These are phyloP conservation scores for Buxus sempervirens DNA, from an alignment of 164 flowering plant species.

Conservation along the genomic window DNA sequence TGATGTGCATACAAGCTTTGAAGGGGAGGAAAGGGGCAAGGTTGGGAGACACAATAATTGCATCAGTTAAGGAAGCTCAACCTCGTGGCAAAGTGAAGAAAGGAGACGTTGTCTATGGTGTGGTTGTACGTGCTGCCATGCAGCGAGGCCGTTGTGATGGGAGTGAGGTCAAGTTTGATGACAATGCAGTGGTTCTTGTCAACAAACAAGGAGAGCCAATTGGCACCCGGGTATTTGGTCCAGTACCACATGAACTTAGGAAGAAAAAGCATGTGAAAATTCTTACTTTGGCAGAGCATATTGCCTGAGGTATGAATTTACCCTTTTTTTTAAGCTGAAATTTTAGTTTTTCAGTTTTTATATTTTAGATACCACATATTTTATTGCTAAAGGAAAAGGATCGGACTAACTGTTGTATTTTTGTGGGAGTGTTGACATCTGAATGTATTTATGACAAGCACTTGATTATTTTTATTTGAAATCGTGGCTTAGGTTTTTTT, in stretches of 20 bases:
- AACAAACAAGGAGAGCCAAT: slow-evolving; percentile 87
- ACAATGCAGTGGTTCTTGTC: slow-evolving; percentile 84
- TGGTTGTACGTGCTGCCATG: slow-evolving; percentile 97
- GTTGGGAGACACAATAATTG: slow-evolving; percentile 81
- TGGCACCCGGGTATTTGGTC: slow-evolving; percentile 88
- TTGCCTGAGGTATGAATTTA: slow-evolving; percentile 39
- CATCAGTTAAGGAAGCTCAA: slow-evolving; percentile 85
- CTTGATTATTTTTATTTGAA: too few relatives aligned
- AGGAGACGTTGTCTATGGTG: slow-evolving; percentile 74
- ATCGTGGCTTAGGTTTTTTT: too few relatives aligned
- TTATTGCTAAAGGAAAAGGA: background rate
- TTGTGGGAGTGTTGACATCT: too few relatives aligned
- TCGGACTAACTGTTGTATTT: background rate
- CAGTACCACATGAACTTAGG: slow-evolving; percentile 86
- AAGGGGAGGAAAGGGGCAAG: slow-evolving; percentile 86
- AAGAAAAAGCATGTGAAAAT: slow-evolving; percentile 85
- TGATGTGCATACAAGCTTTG: slow-evolving; percentile 82
- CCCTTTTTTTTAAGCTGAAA: background rate
- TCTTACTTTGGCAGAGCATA: slow-evolving; percentile 69
- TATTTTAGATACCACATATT: background rate
- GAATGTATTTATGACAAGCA: too few relatives aligned
- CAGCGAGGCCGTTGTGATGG: slow-evolving; percentile 79
- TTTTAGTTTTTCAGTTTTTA: too few relatives aligned
- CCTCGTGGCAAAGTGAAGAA: slow-evolving; percentile 90
- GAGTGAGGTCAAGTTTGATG: slow-evolving; percentile 86